phyloP scores from a whole-genome alignment of 2,329 filamentous ascomycete species.

The Trichoderma harzianum region DNA sequence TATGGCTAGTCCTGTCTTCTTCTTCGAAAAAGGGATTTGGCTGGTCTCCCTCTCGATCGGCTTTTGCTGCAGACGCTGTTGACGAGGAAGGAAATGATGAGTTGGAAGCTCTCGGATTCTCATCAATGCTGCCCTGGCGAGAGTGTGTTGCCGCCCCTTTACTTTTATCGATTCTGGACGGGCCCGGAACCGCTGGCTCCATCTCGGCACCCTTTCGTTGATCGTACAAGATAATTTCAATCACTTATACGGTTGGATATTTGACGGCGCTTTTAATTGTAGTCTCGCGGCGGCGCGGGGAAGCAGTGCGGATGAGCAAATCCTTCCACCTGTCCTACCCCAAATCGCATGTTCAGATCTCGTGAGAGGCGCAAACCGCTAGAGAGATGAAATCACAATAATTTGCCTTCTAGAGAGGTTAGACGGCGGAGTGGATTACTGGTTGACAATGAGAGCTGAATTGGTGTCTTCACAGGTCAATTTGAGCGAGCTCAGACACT shows the following conservation, averaged over 20 bases:
- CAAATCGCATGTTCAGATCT: neutral
- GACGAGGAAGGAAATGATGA: conserved; percentile 6
- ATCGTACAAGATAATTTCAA: neutral
- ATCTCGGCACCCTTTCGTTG: neutral
- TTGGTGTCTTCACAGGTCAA: neutral
- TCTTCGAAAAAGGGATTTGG: neutral
- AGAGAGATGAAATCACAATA: neutral
- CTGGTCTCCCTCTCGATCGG: neutral
- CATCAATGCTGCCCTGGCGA: conserved; percentile 11
- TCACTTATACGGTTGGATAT: neutral
- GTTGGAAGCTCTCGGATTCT: neutral
- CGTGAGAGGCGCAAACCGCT: neutral
- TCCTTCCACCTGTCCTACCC: neutral
- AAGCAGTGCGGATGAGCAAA: neutral
- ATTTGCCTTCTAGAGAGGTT: neutral
- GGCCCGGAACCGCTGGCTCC: neutral
- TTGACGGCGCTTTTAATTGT: neutral
- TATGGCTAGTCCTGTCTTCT: neutral
- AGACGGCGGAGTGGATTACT: neutral
- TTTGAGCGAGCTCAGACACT: neutral
- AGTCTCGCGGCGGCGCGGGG: neutral
- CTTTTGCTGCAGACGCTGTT: neutral
- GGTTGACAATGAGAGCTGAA: neutral
- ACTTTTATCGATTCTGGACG: neutral
- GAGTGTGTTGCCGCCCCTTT: conserved; percentile 6